These are phyloP conservation scores for Salix suchowensis DNA, from an alignment of 345 rosid genomes.

Conservation along the genomic window DNA sequence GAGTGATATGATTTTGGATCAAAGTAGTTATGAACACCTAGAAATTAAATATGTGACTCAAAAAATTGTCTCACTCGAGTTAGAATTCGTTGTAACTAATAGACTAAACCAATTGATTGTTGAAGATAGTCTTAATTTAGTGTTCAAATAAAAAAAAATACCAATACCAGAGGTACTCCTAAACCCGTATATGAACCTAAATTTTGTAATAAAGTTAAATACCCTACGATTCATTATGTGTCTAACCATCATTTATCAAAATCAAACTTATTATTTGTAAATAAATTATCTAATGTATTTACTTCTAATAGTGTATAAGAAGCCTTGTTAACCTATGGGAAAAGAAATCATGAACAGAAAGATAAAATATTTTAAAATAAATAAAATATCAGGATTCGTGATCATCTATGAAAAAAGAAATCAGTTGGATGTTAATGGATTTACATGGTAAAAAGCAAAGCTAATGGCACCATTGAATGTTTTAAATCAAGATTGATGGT, in stretches of 20 bases:
- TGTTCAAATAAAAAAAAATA: background rate
- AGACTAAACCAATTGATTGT: background rate
- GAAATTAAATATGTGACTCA: rapidly evolving
- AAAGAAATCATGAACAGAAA: background rate
- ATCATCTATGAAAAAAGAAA: too few relatives aligned
- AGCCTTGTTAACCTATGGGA: background rate
- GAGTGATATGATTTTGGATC: too few relatives aligned
- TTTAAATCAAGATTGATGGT: too few relatives aligned
- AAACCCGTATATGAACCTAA: background rate
- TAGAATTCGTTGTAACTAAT: background rate
- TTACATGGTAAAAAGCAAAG: too few relatives aligned
- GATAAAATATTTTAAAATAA: background rate
- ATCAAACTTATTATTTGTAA: background rate
- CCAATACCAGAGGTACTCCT: background rate
- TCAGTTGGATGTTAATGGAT: too few relatives aligned
- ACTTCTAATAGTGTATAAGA: background rate
- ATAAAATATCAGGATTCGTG: too few relatives aligned
- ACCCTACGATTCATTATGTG: background rate
- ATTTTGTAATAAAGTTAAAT: background rate
- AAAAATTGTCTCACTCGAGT: rapidly evolving
- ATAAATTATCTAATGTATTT: background rate
- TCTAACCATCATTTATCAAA: background rate
- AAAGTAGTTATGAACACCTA: too few relatives aligned
- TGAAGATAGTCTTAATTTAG: background rate
- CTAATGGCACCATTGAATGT: too few relatives aligned